These are phyloP conservation scores for Apiotrichum sp. DNA, from an alignment of 1,284 basidiomycete genomes.

Conservation along the genomic window DNA sequence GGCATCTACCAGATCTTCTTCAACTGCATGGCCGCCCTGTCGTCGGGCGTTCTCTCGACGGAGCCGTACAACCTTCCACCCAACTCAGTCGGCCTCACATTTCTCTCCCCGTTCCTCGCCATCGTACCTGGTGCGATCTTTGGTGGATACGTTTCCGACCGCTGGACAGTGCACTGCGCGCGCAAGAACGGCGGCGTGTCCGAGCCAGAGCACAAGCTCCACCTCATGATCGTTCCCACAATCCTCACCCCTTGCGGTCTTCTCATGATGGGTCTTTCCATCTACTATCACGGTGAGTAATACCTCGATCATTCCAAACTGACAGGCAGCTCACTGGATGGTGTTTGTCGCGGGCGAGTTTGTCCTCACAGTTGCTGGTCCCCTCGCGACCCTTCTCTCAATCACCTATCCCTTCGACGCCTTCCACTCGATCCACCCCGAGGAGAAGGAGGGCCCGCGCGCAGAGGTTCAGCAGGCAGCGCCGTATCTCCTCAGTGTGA, in stretches of 20 bases:
- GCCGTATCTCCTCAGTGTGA: slow-evolving; percentile 20
- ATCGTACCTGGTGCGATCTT: slow-evolving; percentile 20
- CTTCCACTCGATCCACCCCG: slow-evolving; percentile 9
- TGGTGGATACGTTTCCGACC: slow-evolving; percentile 9
- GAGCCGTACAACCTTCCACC: slow-evolving; percentile 23
- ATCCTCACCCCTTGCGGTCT: slow-evolving; percentile 15
- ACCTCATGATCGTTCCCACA: slow-evolving; percentile 13
- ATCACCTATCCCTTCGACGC: slow-evolving; percentile 20
- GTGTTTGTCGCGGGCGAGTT: slow-evolving; percentile 23
- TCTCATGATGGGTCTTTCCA: slow-evolving; percentile 24
- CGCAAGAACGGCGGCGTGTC: slow-evolving; percentile 16
- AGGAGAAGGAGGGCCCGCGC: slow-evolving; percentile 10
- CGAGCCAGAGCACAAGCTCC: slow-evolving; percentile 22
- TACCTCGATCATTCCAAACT: background rate
- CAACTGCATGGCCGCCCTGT: slow-evolving; percentile 21
- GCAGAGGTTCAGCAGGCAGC: slow-evolving; percentile 9
- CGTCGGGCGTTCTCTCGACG: slow-evolving; percentile 17
- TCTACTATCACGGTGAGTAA: slow-evolving; percentile 16
- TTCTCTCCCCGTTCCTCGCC: slow-evolving; percentile 19
- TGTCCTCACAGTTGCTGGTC: slow-evolving; percentile 20
- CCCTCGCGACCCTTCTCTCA: slow-evolving; percentile 17
- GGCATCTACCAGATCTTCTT: slow-evolving; percentile 22
- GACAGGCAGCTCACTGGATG: slow-evolving; percentile 18
- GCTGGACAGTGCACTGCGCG: slow-evolving; percentile 11
- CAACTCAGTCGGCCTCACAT: slow-evolving; percentile 20